A percentile compares a stretch with the other conserved stretches of the same genome.
These are phyloP conservation scores for Penicillium silybi DNA, from an alignment of 495 filamentous ascomycete genomes.

Conservation along the genomic window DNA sequence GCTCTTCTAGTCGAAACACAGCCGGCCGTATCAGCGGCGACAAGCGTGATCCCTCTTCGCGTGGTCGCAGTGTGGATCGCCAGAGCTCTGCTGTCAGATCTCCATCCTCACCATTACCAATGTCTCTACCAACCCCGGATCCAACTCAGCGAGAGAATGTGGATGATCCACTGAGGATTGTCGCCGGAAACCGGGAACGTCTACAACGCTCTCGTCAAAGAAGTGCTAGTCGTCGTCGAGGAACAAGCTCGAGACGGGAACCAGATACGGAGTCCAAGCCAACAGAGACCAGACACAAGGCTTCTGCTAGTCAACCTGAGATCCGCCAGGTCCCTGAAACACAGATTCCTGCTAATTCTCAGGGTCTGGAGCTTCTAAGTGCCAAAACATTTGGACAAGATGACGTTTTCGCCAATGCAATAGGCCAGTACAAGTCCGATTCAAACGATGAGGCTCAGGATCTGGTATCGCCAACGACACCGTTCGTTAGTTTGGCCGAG, in stretches of 20 bases:
- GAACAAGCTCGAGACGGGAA: constrained; percentile 42
- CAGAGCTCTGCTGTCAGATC: constrained; percentile 61
- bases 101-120: constrained; percentile 76
- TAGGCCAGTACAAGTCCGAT: constrained; percentile 16
- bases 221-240: constrained; percentile 39
- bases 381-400: constrained; percentile 24
- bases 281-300: constrained; percentile 30
- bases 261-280: constrained; percentile 44
- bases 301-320: constrained; percentile 34
- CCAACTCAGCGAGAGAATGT: constrained; percentile 29
- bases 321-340: constrained; percentile 40
- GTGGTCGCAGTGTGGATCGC: constrained; percentile 53
- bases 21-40: constrained; percentile 48
- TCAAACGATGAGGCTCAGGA: constrained; percentile 19
- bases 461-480: constrained; percentile 20
- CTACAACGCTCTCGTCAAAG: constrained; percentile 61
- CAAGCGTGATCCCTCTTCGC: constrained; percentile 34
- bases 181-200: constrained; percentile 57
- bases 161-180: constrained; percentile 59
- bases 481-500: constrained; percentile 31
- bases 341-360: constrained; percentile 13
- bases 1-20: constrained; percentile 39
- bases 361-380: constrained; percentile 14
- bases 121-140: constrained; percentile 43
- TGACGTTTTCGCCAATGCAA: constrained; percentile 7